Base-by-base conservation (phyloP, 805 yeast genomes). In the Saturnispora quitensis region DNA sequence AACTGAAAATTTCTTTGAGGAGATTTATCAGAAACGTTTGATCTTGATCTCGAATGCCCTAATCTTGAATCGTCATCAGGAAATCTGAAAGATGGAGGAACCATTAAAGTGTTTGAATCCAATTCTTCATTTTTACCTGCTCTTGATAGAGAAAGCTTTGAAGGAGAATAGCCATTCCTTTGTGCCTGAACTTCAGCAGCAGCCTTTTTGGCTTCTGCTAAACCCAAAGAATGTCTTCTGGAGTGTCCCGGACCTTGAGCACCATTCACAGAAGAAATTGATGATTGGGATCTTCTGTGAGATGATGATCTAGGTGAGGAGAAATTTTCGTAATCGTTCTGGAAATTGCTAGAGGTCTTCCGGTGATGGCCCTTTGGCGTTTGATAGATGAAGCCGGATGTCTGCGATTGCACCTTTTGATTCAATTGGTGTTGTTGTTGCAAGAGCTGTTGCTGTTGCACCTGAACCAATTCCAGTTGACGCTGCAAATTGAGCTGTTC, bases 121-220 rank as follows among this genome's bases (percentile, higher is more conserved):
- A 49, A 38, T 6, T 45, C 47, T 17, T 50, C 51, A 13, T 50
- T 53, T 7, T 50, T 35, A 3, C 56, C 50, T 4, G 57, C 43
- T 8, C 42, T 38, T n/a, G 62, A 51, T 2, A 57, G 36, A 2
- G 64, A 54, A 25, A 59, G 34, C 45, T 64, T 64, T 9, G 70
- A 61, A 28, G 72, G 72, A 10, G 73, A 68, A 13, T 56, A 47
- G 27, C 61, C 58, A 9, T 65, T 56, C 66, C 89, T 77, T 64
- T 88, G 93, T 2, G 85, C 83, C 63, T 84, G 89, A 38, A 82
- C 90, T 58, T 82, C 83, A 4, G 97, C 97, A n/a, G 99, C 99
- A 6, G 97, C 97, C 59, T 84, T 84, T 61, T 87, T 89, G 12
- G 98, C 98, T 68, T 91, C 99, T 50, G 82, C 82, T 53, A 91